These are phyloP conservation scores for Cercophora scortea DNA, from an alignment of 495 filamentous ascomycete genomes.

Conservation along the genomic window DNA sequence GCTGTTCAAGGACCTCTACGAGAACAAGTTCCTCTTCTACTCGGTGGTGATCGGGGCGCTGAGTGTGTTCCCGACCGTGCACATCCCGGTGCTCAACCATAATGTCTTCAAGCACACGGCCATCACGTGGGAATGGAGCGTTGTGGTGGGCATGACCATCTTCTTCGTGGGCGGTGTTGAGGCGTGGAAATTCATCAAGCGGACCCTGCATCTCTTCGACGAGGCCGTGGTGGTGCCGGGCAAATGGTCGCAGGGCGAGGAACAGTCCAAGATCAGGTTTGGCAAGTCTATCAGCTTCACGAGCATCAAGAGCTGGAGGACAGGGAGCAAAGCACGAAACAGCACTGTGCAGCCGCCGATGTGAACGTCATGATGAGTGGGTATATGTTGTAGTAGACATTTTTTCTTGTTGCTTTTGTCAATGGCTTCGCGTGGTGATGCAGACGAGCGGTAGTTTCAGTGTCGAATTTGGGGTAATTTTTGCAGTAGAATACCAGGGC, in stretches of 20 bases:
- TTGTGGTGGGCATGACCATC: conserved; percentile 51
- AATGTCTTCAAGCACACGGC: conserved; percentile 67
- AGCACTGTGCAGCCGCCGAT: conserved; percentile 1
- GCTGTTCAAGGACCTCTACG: conserved; percentile 57
- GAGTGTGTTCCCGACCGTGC: conserved; percentile 64
- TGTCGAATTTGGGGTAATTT: no score
- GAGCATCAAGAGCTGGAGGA: conserved; percentile 22
- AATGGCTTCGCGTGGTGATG: no score
- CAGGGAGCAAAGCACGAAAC: conserved; percentile 19
- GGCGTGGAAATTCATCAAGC: conserved; percentile 60
- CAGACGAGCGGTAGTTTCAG: no score
- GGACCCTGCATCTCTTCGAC: conserved; percentile 35
- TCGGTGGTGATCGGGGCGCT: conserved; percentile 58
- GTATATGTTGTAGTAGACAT: not conserved
- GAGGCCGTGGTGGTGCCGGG: conserved; percentile 33
- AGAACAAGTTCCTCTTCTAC: conserved; percentile 69
- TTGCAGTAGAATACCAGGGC: no score
- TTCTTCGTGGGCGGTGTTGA: conserved; percentile 57
- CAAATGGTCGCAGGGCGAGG: conserved; percentile 35
- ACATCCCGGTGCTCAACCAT: conserved; percentile 62
- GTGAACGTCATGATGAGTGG: not conserved
- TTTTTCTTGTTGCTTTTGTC: no score
- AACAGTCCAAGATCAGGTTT: conserved; percentile 21
- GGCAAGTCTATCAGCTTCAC: conserved; percentile 32
- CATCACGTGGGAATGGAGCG: conserved; percentile 68